phyloP scores from a whole-genome alignment of 2,329 filamentous ascomycete genomes.

The Chrysoporthe deuterocubensis region DNA sequence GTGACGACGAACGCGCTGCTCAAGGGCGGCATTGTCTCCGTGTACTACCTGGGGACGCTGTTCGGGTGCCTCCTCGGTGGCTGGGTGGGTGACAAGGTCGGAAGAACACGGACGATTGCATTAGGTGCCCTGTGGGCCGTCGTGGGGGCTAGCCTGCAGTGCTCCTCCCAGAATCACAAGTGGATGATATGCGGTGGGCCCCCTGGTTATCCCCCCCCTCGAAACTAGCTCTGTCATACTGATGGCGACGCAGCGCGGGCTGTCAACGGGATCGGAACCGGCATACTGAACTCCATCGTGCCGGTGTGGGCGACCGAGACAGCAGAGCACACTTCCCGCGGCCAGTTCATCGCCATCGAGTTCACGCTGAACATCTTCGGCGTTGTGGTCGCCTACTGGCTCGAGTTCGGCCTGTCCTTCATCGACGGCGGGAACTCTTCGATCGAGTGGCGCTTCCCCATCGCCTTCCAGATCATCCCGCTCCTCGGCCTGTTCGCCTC shows the following conservation, averaged over 20 bases:
- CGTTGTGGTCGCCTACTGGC: constrained; percentile 40
- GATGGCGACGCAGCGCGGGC: constrained; percentile 49
- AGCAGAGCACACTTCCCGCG: constrained; percentile 68
- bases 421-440: constrained; percentile 29
- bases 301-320: constrained; percentile 75
- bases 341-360: constrained; percentile 72
- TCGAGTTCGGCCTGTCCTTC: constrained; percentile 40
- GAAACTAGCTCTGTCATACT: background rate
- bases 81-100: constrained; percentile 65
- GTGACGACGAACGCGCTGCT: constrained; percentile 63
- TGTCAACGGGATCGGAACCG: constrained; percentile 69
- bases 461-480: constrained; percentile 29
- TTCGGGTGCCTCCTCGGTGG: constrained; percentile 67
- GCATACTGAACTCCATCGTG: constrained; percentile 71
- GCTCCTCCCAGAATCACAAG: constrained; percentile 64
- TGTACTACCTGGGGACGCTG: constrained; percentile 63
- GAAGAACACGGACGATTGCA: constrained; percentile 67
- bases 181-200: constrained; percentile 71
- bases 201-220: background rate
- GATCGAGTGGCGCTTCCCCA: constrained; percentile 16
- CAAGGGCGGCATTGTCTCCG: constrained; percentile 64
- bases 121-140: constrained; percentile 61
- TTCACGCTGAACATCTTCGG: constrained; percentile 54
- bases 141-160: constrained; percentile 66
- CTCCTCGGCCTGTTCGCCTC: constrained; percentile 26